These are phyloP conservation scores for Pisolithus orientalis DNA, from an alignment of 768 basidiomycete genomes.

Conservation along the genomic window DNA sequence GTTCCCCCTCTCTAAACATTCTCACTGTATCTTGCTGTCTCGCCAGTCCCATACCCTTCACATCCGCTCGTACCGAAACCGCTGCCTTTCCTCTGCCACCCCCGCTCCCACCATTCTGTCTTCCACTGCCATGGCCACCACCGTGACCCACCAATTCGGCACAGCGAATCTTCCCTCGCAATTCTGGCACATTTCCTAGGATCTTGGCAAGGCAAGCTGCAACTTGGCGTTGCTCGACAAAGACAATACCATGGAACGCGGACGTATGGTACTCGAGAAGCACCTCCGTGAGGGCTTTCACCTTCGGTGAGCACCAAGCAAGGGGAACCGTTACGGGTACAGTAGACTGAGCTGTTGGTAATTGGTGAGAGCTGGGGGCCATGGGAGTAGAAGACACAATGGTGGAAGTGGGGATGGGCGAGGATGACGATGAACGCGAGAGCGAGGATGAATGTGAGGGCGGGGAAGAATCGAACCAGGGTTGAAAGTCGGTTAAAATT, in stretches of 20 bases:
- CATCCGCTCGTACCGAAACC: constrained; percentile 27
- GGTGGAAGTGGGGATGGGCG: neutral
- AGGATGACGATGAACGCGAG: too few species aligned
- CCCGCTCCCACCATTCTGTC: constrained; percentile 19
- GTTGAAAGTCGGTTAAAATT: constrained; percentile 41
- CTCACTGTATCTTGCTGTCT: constrained; percentile 56
- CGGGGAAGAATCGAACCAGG: constrained; percentile 31
- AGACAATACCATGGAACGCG: constrained; percentile 77
- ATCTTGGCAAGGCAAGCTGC: constrained; percentile 65
- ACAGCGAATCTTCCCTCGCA: constrained; percentile 51
- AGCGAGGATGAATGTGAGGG: neutral
- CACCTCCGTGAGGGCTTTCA: constrained; percentile 55
- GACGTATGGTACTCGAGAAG: constrained; percentile 47
- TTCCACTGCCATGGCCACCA: constrained; percentile 35
- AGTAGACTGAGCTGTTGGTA: neutral
- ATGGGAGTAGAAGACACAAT: constrained; percentile 8
- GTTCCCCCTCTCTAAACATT: constrained; percentile 55
- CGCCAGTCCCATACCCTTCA: constrained; percentile 45
- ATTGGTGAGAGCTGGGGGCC: neutral
- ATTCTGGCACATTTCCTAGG: constrained; percentile 51
- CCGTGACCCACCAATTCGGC: constrained; percentile 72
- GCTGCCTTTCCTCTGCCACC: constrained; percentile 10
- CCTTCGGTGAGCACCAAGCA: constrained; percentile 72
- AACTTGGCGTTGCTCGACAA: constrained; percentile 80
- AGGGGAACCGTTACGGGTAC: constrained; percentile 39